Evolutionary conservation across 768 basidiomycete species (phyloP), one percentile per base, ranked within the genome.

Genomic region (Kwoniella heveanensis): DNA sequence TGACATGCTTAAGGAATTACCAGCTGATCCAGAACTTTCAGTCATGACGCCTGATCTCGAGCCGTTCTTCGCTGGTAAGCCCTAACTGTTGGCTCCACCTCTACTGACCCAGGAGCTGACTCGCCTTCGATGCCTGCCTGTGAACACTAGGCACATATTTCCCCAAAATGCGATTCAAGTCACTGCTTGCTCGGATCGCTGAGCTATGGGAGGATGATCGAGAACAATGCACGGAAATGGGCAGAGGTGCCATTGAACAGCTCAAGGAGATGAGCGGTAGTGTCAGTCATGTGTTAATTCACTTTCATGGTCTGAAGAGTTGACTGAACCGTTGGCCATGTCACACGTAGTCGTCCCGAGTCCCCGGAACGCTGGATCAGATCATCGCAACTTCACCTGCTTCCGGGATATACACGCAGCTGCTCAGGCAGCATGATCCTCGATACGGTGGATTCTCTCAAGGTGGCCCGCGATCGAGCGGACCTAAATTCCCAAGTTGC

Each of bases 401-500:
- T 2, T 21, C 61, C 22, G 71, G 71, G 46, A 60, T 78, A 46
- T 76, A 61, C 57, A 50, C 57, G 44, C 71, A 75, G 46, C 72
- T 77, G 3, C 6, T 56, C 1, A 53, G 61, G 48, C 70, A 56
- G 25, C 79, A 78, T 70, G 82, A 82, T 67, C 39, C 67, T 0
- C 53, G 39, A 13, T 67, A 82, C 57, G 82, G 81, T 1, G 82
- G 82, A 1, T 83, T 83, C 65, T 74, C 79, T 3, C 46, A 30
- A 4, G 65, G 65, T 24, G 81, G 81, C 17, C 39, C 36, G 2
- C 25, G 44, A n/a, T 57, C 57, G 3, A 57, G 19, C 13, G 71
- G 71, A 10, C 82, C 82, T 21, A 83, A 83, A 65, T 82, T 83
- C 62, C 81, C 81, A 13, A 77, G 76, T 19, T 69, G 68, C 30